Evolutionary conservation across 352 stramenopile genomes (phyloP), one percentile per base, ranked within the genome.

Genomic region (Pythium brachiatum): DNA sequence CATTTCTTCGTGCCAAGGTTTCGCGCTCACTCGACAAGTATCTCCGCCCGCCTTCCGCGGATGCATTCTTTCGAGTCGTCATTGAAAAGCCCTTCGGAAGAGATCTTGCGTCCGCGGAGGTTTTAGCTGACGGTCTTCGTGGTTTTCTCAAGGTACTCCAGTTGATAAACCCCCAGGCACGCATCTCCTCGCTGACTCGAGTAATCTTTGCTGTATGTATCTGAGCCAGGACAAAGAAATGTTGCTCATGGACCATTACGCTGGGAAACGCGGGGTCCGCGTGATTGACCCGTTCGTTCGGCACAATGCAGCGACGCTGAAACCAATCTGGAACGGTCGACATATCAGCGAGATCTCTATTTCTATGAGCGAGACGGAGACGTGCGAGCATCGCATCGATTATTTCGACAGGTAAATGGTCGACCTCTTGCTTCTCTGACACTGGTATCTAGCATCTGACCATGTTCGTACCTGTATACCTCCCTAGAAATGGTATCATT

Each of bases 171-270:
- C n/a, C n/a, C n/a, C n/a, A n/a, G n/a, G n/a, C n/a, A n/a, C n/a
- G n/a, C n/a, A n/a, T n/a, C n/a, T n/a, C n/a, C n/a, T n/a, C n/a
- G 44, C 23, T n/a, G 20, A 47, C 16, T 21, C 21, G 9, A 32
- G 7, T 52, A 1, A 13, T 23, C 9, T 7, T 26, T 32, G 9
- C 13, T 32, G 53, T 7, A 25, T 55, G 26, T n/a, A n/a, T n/a
- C 9, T 16, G 7, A 13, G n/a, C 7, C 21, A 88, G 75, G 72
- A 76, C 26, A 47, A 92, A 16, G 85, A 95, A 57, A 68, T 94
- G 27, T 85, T 86, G n/a, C 62, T 93, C n/a, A 90, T 94, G 60
- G 86, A 95, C 26, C 86, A 95, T 55, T 95, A 93, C 60, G 77
- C 89, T n/a, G 86, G 85, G 29, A 95, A 95, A 50, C 56, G 59